Base-by-base conservation (phyloP, 2,329 filamentous ascomycete genomes). In the Sphaerulina musiva region DNA sequence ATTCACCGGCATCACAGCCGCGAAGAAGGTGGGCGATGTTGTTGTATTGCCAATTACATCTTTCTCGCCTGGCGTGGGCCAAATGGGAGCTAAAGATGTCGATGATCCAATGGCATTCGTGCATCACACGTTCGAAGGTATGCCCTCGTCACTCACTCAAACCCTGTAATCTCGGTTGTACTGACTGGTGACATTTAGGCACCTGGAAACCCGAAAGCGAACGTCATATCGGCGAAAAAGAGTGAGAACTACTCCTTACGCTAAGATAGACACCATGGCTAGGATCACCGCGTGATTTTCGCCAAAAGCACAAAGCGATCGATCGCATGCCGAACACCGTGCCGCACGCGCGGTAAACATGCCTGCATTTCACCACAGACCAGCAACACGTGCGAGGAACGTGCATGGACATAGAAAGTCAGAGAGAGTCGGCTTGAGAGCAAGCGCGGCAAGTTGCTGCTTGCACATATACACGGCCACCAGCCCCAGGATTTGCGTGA, bases 101-200 rank as follows among this genome's bases (percentile, higher is more conserved):
- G 89, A 96, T 62, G 86, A 97, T 69, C 89, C 90, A 1, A 92
- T 95, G 89, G 93, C 93, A 1, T 97, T 95, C 76, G 93, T 98
- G 57, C 91, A 93, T 74, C 93, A 98, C 74, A 85, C 90, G 52
- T 98, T 98, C 70, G 89, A 95, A 77, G 93, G 92, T 95, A 75
- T 62, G 79, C n/a, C 36, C 23, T 70, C 5, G 5, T 42, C 29
- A 20, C 20, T 50, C 31, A 6, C 44, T 32, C 10, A 46, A 31
- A 34, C n/a, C 10, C 42, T 20, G 6, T 31, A 45, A 48, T 45
- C 31, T 40, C 10, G 26, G 34, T 36, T 41, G 46, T 29, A 40
- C 55, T 59, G 39, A 62, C 55, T 46, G 29, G 11, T 14, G 6
- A 29, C 6, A 48, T 11, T 36, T 64, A 89, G 85, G 85, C 46